Base-by-base conservation (phyloP, 2,329 filamentous ascomycete genomes). In the Hypoxylon sp. region DNA sequence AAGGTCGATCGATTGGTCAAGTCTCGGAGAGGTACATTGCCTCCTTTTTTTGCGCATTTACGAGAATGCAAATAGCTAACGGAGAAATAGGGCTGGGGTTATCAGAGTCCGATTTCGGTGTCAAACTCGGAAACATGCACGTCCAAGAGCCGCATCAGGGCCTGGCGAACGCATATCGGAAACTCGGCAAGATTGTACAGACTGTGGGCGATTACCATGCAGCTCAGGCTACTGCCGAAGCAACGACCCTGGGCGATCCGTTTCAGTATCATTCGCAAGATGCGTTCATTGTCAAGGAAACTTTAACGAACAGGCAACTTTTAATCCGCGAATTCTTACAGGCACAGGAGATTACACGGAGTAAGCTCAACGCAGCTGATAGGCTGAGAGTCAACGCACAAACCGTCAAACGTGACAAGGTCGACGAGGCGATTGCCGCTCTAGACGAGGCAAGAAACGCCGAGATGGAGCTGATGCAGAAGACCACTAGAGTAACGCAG, bases 221-320 rank as follows among this genome's bases (percentile, higher is more conserved):
- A 14, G 95, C 95, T 0, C 96, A 99, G 81, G 96, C 94, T 40
- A 99, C 96, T 2, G 94, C 93, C 14, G 95, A 99, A 82, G 96
- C 96, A 7, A 97, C 95, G 7, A 97, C 95, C 1, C 86, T 99
- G 52, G 93, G 93, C 46, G 96, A 99, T 73, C 93, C 96, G 9
- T 89, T 99, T 67, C 92, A 94, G 73, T 97, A 98, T 76, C 93
- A 98, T 80, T 97, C 93, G 45, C 90, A 93, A 61, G 96, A 99
- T 78, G 93, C 96, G 45, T 97, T 97, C 76, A 97, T 98, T 72
- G 96, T 98, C 71, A 99, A 99, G 79, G 96, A 99, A 77, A 97
- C 94, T 9, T 86, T 99, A 68, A 99, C 96, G 3, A 99, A 99
- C 81, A 92, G 96, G 11, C 96, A 99, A 80, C 97, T 99, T 67